phyloP scores from a whole-genome alignment of 2,329 filamentous ascomycete species.

The Colletotrichum truncatum region DNA sequence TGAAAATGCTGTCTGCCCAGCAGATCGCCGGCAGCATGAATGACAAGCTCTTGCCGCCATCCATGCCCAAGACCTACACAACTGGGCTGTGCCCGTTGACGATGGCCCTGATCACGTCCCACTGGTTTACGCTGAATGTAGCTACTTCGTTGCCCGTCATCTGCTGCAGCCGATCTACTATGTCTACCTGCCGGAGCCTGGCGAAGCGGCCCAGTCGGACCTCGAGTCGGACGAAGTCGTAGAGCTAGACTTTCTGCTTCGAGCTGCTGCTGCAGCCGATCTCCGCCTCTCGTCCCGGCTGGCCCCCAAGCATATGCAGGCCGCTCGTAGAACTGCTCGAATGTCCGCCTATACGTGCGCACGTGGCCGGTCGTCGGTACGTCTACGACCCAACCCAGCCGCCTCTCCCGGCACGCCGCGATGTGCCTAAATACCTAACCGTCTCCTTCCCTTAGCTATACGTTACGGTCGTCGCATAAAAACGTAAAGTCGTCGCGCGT shows the following conservation, averaged over 20 bases:
- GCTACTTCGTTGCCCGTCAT: conserved; percentile 14
- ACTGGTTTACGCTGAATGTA: conserved; percentile 15
- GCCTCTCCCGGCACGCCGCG: background rate
- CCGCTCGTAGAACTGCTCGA: conserved; percentile 17
- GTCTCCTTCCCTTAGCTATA: background rate
- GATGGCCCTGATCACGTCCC: conserved; percentile 22
- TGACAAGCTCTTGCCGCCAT: conserved; percentile 31
- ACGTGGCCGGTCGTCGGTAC: background rate
- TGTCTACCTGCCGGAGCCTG: background rate
- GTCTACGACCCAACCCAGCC: background rate
- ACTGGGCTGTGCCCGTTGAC: conserved; percentile 12
- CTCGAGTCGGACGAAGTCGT: no score
- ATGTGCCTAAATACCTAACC: background rate
- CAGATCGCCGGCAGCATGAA: conserved; percentile 32
- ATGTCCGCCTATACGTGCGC: background rate
- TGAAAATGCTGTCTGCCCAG: background rate
- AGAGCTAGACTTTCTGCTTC: background rate
- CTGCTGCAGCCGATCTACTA: background rate
- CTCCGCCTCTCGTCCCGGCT: conserved; percentile 10
- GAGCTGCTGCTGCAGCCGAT: background rate
- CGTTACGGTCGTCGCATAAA: conserved; percentile 7
- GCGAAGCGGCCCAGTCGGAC: no score
- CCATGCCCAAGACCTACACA: conserved; percentile 24
- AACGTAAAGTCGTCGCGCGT: conserved; percentile 3
- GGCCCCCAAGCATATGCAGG: conserved; percentile 16